Percentiles rank a stretch among this genome's conserved stretches.
Evolutionary conservation across 345 rosid species (phyloP).

Genomic region (Mallotus nudiflorus): DNA sequence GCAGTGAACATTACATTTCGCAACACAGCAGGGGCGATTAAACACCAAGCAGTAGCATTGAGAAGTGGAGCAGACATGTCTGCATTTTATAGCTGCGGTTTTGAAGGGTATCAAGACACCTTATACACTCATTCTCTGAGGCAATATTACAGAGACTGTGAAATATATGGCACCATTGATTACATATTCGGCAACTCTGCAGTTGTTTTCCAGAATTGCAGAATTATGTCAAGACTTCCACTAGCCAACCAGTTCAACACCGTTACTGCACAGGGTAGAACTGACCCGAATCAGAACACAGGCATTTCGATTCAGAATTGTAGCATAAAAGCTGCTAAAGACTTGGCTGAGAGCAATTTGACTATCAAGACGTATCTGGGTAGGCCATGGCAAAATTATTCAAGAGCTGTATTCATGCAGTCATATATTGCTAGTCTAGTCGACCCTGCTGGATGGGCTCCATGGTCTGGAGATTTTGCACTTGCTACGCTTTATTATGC

Average conservation of each 20-base stretch:
- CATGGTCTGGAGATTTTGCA: slow-evolving; percentile 27
- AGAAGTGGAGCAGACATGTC: slow-evolving; percentile 56
- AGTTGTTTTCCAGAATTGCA: slow-evolving; percentile 38
- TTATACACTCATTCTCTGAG: slow-evolving; percentile 53
- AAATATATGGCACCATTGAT: slow-evolving; percentile 58
- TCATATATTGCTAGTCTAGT: slow-evolving; percentile 27
- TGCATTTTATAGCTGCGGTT: slow-evolving; percentile 33
- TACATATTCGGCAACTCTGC: slow-evolving; percentile 56
- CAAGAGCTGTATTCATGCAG: slow-evolving; percentile 34
- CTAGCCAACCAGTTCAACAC: slow-evolving; percentile 26
- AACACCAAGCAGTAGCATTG: slow-evolving; percentile 57
- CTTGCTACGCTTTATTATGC: slow-evolving; percentile 30
- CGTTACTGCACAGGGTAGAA: slow-evolving; percentile 47
- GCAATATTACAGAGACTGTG: slow-evolving; percentile 53
- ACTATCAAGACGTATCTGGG: slow-evolving; percentile 21
- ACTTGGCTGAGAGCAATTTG: slow-evolving; percentile 26
- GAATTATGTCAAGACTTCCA: slow-evolving; percentile 28
- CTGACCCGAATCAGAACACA: slow-evolving; percentile 46
- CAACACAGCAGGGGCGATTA: slow-evolving; percentile 56
- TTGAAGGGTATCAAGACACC: slow-evolving; percentile 62
- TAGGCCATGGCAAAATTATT: slow-evolving; percentile 40
- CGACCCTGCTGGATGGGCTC: slow-evolving; percentile 34
- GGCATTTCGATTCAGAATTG: slow-evolving; percentile 40
- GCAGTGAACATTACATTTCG: slow-evolving; percentile 51
- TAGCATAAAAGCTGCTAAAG: slow-evolving; percentile 26